These are phyloP conservation scores for Dactylonectria estremocensis DNA, from an alignment of 2,329 filamentous ascomycete genomes.

Conservation along the genomic window DNA sequence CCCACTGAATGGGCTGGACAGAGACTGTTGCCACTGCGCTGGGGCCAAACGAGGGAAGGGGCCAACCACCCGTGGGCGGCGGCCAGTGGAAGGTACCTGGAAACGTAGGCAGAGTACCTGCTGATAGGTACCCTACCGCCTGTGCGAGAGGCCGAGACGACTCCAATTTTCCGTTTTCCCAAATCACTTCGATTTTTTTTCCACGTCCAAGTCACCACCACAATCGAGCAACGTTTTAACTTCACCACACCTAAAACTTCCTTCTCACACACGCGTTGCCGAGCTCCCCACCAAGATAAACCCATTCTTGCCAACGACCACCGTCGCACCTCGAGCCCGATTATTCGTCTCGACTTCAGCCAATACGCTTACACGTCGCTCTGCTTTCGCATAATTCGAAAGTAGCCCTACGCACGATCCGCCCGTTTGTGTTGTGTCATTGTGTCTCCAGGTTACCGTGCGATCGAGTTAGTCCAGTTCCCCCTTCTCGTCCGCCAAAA, in stretches of 20 bases:
- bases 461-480: slow-evolving; percentile 36
- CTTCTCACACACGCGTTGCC: slow-evolving; percentile 33
- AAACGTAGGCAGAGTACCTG: neutral
- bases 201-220: slow-evolving; percentile 49
- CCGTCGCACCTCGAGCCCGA: slow-evolving; percentile 24
- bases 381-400: slow-evolving; percentile 35
- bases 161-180: slow-evolving; percentile 53
- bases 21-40: slow-evolving; percentile 13
- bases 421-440: slow-evolving; percentile 39
- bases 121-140: slow-evolving; percentile 20
- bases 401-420: slow-evolving; percentile 35
- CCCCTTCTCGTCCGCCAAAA: slow-evolving; percentile 33
- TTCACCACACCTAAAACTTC: slow-evolving; percentile 28
- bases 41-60: slow-evolving; percentile 16
- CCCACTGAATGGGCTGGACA: neutral
- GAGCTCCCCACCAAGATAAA: slow-evolving; percentile 33
- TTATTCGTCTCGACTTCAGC: slow-evolving; percentile 16
- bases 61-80: neutral
- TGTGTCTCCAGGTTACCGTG: slow-evolving; percentile 38
- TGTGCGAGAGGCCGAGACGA: slow-evolving; percentile 27
- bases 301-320: neutral
- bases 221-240: slow-evolving; percentile 47
- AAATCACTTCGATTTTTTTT: slow-evolving; percentile 55
- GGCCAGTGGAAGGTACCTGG: slow-evolving; percentile 4
- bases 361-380: slow-evolving; percentile 41